These are phyloP conservation scores for Phytophthora nicotianae DNA, from an alignment of 352 stramenopile species.

Conservation along the genomic window DNA sequence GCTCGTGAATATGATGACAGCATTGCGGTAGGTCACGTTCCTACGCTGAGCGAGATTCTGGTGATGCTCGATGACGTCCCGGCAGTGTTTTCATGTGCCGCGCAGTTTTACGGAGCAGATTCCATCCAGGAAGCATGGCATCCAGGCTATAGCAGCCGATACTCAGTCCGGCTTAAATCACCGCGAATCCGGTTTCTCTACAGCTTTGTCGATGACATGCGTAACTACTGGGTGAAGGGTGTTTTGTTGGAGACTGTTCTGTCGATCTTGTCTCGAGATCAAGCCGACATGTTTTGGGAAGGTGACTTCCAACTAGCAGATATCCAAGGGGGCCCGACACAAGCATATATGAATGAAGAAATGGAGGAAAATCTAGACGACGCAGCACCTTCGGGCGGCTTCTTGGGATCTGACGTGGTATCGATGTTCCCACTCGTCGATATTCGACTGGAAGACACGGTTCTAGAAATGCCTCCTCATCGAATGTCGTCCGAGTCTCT, in stretches of 20 bases:
- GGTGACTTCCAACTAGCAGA: slow-evolving; percentile 69
- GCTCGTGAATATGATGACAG: slow-evolving; percentile 18
- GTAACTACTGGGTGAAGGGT: slow-evolving; percentile 74
- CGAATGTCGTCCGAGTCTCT: slow-evolving; percentile 79
- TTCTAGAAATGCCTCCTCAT: slow-evolving; percentile 81
- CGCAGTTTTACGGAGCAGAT: slow-evolving; percentile 77
- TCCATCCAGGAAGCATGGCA: slow-evolving; percentile 83
- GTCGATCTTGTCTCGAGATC: slow-evolving; percentile 63
- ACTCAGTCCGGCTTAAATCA: slow-evolving; percentile 75
- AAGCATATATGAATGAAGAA: slow-evolving; percentile 22
- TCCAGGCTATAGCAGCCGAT: slow-evolving; percentile 77
- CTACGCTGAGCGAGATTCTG: slow-evolving; percentile 64
- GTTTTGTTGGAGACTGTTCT: slow-evolving; percentile 67
- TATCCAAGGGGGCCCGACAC: slow-evolving; percentile 22
- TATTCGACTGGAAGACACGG: slow-evolving; percentile 67
- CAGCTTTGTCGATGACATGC: slow-evolving; percentile 82
- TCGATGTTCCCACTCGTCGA: slow-evolving; percentile 85
- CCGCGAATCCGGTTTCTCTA: slow-evolving; percentile 84
- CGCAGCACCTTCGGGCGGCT: slow-evolving; percentile 16
- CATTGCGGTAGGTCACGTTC: slow-evolving; percentile 50
- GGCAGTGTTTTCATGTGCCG: slow-evolving; percentile 79
- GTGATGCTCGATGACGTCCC: slow-evolving; percentile 54
- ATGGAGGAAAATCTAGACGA: slow-evolving; percentile 17
- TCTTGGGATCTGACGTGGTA: slow-evolving; percentile 71
- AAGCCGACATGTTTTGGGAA: slow-evolving; percentile 72